Conservation (phyloP, 768 basidiomycete species). For the Amanita polypyramis region DNA sequence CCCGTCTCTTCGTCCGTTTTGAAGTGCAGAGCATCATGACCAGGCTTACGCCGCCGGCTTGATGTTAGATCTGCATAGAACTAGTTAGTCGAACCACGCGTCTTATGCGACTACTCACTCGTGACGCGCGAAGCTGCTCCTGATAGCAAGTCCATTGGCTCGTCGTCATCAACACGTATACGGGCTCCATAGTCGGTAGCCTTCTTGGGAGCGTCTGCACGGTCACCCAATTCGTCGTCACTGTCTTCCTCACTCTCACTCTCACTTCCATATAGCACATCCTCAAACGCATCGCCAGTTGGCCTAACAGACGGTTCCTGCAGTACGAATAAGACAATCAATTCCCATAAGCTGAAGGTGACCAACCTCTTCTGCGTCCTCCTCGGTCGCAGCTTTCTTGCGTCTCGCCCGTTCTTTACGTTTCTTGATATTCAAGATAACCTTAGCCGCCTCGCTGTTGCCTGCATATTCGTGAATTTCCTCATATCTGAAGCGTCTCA, state of each 20-base stretch:
- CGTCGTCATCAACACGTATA: constrained; percentile 79
- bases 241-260: constrained; percentile 78
- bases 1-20: constrained; percentile 79
- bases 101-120: constrained; percentile 34
- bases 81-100: not conserved
- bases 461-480: constrained; percentile 66
- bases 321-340: constrained; percentile 1
- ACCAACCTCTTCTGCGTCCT: constrained; percentile 28
- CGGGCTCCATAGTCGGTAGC: constrained; percentile 37
- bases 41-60: constrained; percentile 60
- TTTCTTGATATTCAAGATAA: constrained; percentile 91
- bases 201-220: constrained; percentile 21
- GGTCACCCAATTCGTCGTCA: constrained; percentile 33
- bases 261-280: constrained; percentile 94
- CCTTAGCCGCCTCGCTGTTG: constrained; percentile 78
- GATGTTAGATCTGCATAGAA: constrained; percentile 28
- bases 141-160: constrained; percentile 90
- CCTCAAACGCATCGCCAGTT: constrained; percentile 88
- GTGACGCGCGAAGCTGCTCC: constrained; percentile 64
- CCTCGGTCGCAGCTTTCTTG: constrained; percentile 58
- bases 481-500: constrained; percentile 84
- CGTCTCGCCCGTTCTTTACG: constrained; percentile 89
- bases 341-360: not conserved
- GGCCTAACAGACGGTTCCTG: constrained; percentile 38
- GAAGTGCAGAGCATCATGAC: constrained; percentile 80